A percentile compares a stretch with the other conserved stretches of the same genome.
phyloP scores from a whole-genome alignment of 139 green algal genomes.

The Volvox reticuliferus region DNA sequence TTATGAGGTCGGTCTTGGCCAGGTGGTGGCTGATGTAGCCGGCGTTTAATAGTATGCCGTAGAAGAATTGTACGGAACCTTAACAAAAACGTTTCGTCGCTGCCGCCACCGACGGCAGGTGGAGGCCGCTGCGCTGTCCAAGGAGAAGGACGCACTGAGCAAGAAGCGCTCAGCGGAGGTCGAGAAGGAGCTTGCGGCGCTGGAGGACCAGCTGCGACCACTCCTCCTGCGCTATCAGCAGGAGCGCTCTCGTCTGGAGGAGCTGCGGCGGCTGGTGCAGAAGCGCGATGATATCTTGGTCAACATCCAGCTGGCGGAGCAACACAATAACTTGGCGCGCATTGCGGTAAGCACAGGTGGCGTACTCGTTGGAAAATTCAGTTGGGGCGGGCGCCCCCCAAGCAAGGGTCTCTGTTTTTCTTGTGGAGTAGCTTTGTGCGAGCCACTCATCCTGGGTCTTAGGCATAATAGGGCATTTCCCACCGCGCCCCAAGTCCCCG shows the following conservation, averaged over 20 bases:
- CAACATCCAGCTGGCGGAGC: conserved; percentile 81
- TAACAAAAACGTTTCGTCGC: too few species aligned
- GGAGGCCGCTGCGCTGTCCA: conserved; percentile 85
- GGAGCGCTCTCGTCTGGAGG: conserved; percentile 87
- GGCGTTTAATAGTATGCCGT: too few species aligned
- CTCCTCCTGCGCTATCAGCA: conserved; percentile 82
- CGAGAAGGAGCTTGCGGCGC: conserved; percentile 73
- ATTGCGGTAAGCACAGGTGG: conserved; percentile 43
- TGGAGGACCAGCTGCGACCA: conserved; percentile 86
- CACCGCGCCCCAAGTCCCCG: too few species aligned
- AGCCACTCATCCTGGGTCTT: too few species aligned
- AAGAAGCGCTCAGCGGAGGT: conserved; percentile 73
- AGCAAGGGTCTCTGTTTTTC: too few species aligned
- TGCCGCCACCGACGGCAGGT: conserved; percentile 49
- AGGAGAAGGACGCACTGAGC: conserved; percentile 88
- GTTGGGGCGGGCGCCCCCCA: too few species aligned
- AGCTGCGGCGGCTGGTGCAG: conserved; percentile 69
- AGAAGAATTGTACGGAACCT: too few species aligned
- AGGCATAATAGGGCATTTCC: too few species aligned
- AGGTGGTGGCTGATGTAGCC: too few species aligned
- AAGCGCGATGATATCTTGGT: conserved; percentile 84
- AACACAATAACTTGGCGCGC: conserved; percentile 80
- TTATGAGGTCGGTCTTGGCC: too few species aligned
- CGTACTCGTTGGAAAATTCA: too few species aligned
- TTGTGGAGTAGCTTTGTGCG: too few species aligned